These are phyloP conservation scores for Bruguiera parviflora DNA, from an alignment of 345 rosid species.

Conservation along the genomic window DNA sequence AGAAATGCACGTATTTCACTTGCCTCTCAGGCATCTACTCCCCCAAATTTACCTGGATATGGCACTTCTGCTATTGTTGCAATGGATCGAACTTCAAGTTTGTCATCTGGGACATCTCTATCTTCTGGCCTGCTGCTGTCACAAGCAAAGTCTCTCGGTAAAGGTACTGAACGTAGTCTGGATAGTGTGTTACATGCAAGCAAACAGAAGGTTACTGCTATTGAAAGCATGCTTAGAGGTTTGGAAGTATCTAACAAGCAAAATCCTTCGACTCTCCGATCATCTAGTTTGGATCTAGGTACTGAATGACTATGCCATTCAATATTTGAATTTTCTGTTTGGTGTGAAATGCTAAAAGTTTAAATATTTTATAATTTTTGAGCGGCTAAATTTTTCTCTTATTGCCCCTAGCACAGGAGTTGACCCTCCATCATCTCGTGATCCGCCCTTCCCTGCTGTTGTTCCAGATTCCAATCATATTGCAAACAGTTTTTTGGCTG, in stretches of 20 bases:
- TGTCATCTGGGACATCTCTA: conserved; percentile 62
- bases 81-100: conserved; percentile 83
- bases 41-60: conserved; percentile 69
- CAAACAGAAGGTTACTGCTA: conserved; percentile 98
- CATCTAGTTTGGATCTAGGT: conserved; percentile 99
- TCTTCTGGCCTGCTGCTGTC: conserved; percentile 77
- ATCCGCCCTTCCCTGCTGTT: conserved; percentile 78
- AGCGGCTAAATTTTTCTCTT: conserved; percentile 55
- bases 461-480: conserved; percentile 68
- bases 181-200: conserved; percentile 96
- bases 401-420: conserved; percentile 95
- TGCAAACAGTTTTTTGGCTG: conserved; percentile 44
- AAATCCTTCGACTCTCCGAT: conserved; percentile 66
- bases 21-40: conserved; percentile 49
- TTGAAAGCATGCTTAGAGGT: conserved; percentile 98
- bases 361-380: conserved; percentile 28
- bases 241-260: conserved; percentile 84
- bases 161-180: conserved; percentile 82
- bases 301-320: conserved; percentile 36
- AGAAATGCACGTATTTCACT: conserved; percentile 63
- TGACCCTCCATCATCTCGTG: conserved; percentile 99
- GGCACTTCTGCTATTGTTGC: conserved; percentile 97
- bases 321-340: conserved; percentile 16
- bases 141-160: conserved; percentile 62
- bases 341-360: conserved; percentile 13